Percentiles rank a stretch among this genome's conserved stretches.
Conservation (phyloP, 768 basidiomycete species). For the Suillus brevipes region DNA sequence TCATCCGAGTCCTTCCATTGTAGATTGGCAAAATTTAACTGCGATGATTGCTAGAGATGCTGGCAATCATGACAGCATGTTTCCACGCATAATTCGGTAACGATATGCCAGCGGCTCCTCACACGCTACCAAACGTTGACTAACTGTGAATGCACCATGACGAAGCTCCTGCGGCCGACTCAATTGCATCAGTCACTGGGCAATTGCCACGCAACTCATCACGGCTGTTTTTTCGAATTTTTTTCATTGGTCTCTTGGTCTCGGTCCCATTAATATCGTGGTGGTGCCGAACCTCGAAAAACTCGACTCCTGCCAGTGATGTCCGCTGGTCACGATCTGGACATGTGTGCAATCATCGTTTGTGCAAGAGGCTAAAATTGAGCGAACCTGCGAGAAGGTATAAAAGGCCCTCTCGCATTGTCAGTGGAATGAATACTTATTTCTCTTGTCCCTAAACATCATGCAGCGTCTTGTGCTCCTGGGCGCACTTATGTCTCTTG, state of each 20-base stretch:
- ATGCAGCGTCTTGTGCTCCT: slow-evolving; percentile 5
- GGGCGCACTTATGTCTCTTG: not conserved
- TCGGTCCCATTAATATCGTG: not conserved
- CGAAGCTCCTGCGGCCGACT: not conserved
- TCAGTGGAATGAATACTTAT: not conserved
- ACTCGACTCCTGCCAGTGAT: too few species aligned
- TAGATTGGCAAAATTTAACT: not conserved
- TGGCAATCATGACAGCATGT: not conserved
- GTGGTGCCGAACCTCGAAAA: not conserved
- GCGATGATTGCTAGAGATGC: not conserved
- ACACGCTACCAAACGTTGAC: not conserved
- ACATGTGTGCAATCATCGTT: not conserved
- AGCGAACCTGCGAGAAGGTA: not conserved
- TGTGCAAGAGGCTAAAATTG: too few species aligned
- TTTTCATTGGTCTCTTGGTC: not conserved
- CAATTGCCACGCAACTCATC: not conserved
- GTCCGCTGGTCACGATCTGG: not conserved
- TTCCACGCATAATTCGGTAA: not conserved
- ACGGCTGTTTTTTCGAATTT: not conserved
- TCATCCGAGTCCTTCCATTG: not conserved
- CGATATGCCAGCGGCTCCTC: not conserved
- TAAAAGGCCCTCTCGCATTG: not conserved
- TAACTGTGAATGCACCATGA: not conserved
- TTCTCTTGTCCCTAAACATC: not conserved
- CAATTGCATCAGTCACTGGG: not conserved